Conservation (phyloP, 352 stramenopile genomes). For the Phytophthora tentaculata region DNA sequence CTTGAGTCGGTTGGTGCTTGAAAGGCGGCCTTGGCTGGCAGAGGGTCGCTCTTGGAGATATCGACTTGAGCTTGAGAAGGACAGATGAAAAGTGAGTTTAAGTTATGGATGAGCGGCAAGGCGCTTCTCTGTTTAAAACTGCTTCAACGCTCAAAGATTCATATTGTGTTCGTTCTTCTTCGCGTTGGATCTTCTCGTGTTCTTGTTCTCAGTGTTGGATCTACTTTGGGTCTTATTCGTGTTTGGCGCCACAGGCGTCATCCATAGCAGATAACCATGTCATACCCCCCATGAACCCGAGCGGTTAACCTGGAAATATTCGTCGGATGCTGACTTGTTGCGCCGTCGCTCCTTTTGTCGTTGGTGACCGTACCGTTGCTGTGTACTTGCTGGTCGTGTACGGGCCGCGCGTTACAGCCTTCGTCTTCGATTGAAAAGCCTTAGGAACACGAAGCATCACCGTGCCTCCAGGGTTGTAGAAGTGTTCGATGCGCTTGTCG, state of each 20-base stretch:
- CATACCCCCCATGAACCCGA: constrained; percentile 5
- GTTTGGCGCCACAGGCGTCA: background rate
- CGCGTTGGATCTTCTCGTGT: too few relatives aligned
- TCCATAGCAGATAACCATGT: background rate
- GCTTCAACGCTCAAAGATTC: too few relatives aligned
- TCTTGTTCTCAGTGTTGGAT: background rate
- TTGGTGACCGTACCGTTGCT: background rate
- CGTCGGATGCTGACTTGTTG: constrained; percentile 7
- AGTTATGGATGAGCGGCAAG: too few relatives aligned
- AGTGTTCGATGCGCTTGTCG: constrained; percentile 21
- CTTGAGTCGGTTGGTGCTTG: too few relatives aligned
- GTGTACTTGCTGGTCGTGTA: constrained; percentile 1
- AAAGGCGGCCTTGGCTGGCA: too few relatives aligned
- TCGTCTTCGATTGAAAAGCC: constrained; percentile 8
- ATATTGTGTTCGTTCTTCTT: too few relatives aligned
- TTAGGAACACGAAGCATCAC: constrained; percentile 13
- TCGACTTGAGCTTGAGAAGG: too few relatives aligned
- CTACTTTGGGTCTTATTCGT: background rate
- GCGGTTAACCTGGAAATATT: background rate
- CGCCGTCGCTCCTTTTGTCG: background rate
- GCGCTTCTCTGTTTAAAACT: too few relatives aligned
- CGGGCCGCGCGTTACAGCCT: background rate
- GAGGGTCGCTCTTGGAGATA: too few relatives aligned
- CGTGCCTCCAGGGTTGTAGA: constrained; percentile 5
- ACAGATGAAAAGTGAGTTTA: too few relatives aligned